Percentiles rank a stretch among this genome's conserved stretches.
These are phyloP conservation scores for Chrysanthemum seticuspe DNA, from an alignment of 129 eudicot species.

Conservation along the genomic window DNA sequence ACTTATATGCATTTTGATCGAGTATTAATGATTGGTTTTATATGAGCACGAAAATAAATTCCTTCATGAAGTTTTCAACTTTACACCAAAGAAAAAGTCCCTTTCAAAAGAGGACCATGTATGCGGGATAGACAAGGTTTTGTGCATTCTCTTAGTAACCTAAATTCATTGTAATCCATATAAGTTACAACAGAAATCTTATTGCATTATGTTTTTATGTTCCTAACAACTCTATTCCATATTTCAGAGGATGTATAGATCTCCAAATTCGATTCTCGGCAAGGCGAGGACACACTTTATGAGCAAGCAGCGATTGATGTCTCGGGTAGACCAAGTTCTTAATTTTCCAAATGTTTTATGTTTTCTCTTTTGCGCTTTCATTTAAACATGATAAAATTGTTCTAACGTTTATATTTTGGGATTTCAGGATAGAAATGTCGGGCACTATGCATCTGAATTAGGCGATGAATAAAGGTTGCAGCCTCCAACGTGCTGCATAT, in stretches of 20 bases:
- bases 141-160: slow-evolving; percentile 8
- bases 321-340: slow-evolving; percentile 20
- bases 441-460: no score
- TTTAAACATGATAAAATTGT: no score
- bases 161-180: neutral
- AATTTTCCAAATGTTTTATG: neutral
- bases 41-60: slow-evolving; percentile 70
- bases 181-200: no score
- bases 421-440: no score
- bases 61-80: slow-evolving; percentile 82
- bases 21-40: neutral
- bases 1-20: neutral
- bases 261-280: slow-evolving; percentile 38
- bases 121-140: slow-evolving; percentile 70
- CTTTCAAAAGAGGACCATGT: slow-evolving; percentile 41
- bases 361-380: no score
- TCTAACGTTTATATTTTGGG: no score
- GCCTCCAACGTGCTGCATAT: no score
- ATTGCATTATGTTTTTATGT: no score
- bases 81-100: slow-evolving; percentile 64
- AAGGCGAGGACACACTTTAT: slow-evolving; percentile 54
- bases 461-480: no score
- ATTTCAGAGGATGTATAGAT: slow-evolving; percentile 40
- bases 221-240: neutral
- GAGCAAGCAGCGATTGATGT: slow-evolving; percentile 40